phyloP scores from a whole-genome alignment of 331 rosid genomes.

The Telfairia occidentalis region DNA sequence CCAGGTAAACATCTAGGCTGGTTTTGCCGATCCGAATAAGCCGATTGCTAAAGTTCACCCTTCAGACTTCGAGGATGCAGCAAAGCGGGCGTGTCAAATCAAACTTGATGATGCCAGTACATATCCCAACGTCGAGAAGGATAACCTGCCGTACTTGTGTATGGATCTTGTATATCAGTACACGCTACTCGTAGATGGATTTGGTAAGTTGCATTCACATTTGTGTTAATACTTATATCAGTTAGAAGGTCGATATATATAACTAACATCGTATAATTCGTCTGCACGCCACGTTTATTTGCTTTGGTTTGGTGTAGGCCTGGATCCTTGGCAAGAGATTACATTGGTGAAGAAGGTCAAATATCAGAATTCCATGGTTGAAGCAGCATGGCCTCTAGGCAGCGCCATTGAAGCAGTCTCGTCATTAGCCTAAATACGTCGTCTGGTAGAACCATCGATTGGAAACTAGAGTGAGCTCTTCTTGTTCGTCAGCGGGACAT shows the following conservation, averaged over 20 bases:
- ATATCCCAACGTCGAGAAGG: conserved; percentile 42
- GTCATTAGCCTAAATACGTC: conserved; percentile 16
- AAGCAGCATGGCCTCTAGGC: conserved; percentile 99
- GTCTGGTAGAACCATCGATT: background rate
- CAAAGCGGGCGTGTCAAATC: conserved; percentile 83
- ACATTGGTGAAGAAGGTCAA: conserved; percentile 86
- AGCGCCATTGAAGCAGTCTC: conserved; percentile 99
- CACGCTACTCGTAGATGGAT: conserved; percentile 81
- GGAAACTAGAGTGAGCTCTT: conserved; percentile 10
- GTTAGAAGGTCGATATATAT: background rate
- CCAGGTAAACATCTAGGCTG: conserved; percentile 45
- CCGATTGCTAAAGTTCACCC: conserved; percentile 61
- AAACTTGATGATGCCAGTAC: conserved; percentile 50
- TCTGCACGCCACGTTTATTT: background rate
- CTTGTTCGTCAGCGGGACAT: background rate
- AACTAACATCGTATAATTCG: background rate
- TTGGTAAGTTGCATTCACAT: conserved; percentile 41
- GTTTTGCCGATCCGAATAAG: conserved; percentile 58
- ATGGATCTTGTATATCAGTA: conserved; percentile 91
- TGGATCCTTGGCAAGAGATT: conserved; percentile 85
- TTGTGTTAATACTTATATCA: conserved; percentile 3
- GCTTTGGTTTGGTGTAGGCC: conserved; percentile 40
- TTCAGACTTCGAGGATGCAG: conserved; percentile 64
- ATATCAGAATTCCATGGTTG: conserved; percentile 65
- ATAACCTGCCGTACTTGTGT: conserved; percentile 81